These are phyloP conservation scores for Fusarium zealandicum DNA, from an alignment of 2,329 filamentous ascomycete genomes.

Conservation along the genomic window DNA sequence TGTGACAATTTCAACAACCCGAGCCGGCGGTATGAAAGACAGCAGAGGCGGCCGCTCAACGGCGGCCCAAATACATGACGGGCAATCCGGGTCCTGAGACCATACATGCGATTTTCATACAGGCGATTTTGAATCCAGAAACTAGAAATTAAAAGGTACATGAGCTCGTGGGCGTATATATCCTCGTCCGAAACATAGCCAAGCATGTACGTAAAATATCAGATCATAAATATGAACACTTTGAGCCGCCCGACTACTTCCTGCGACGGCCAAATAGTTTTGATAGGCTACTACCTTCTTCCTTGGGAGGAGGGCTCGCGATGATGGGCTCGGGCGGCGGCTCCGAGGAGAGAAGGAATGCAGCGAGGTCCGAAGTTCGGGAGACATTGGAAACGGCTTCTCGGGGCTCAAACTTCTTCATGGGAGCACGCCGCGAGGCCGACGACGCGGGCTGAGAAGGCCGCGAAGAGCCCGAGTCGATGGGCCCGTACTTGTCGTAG, in stretches of 20 bases:
- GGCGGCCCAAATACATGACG: conserved; percentile 5
- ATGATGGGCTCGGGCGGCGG: conserved; percentile 58
- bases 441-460: conserved; percentile 35
- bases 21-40: conserved; percentile 24
- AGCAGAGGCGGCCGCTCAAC: conserved; percentile 5
- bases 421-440: conserved; percentile 53
- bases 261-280: conserved; percentile 60
- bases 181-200: conserved; percentile 27
- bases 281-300: conserved; percentile 53
- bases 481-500: conserved; percentile 52
- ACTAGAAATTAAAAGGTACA: conserved; percentile 40
- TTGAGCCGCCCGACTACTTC: conserved; percentile 51
- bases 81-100: conserved; percentile 7
- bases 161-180: conserved; percentile 39
- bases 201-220: conserved; percentile 20
- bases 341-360: conserved; percentile 74
- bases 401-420: conserved; percentile 66
- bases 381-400: conserved; percentile 58
- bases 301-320: conserved; percentile 42
- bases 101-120: too few species aligned
- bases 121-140: conserved; percentile 27
- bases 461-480: conserved; percentile 32
- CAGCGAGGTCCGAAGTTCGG: conserved; percentile 73
- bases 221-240: conserved; percentile 19
- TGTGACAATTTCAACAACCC: conserved; percentile 11